Evolutionary conservation across 805 yeast genomes (phyloP).

Genomic region (Candida chauliodis): DNA sequence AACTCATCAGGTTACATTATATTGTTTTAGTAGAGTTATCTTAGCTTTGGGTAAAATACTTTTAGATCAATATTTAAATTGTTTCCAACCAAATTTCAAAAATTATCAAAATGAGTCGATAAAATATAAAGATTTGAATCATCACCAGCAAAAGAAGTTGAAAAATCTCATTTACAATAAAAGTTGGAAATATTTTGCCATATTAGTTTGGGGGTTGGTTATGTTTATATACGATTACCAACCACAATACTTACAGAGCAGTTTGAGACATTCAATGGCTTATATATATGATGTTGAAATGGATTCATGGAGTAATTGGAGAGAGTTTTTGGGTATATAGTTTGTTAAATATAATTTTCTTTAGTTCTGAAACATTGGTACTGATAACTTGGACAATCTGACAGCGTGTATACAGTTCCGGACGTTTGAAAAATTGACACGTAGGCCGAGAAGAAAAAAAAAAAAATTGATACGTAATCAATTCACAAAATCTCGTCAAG

Average conservation of each 20-base stretch:
- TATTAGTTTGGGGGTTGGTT: constrained; percentile 67
- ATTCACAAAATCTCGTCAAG: not conserved
- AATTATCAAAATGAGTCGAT: constrained; percentile 11
- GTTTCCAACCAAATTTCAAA: constrained; percentile 32
- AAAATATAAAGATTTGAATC: constrained; percentile 22
- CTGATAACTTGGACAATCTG: too few species aligned
- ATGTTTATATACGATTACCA: constrained; percentile 67
- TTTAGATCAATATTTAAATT: constrained; percentile 35
- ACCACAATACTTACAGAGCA: constrained; percentile 58
- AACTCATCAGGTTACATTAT: constrained; percentile 71
- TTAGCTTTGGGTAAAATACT: constrained; percentile 57
- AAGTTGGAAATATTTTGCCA: constrained; percentile 60
- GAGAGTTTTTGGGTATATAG: constrained; percentile 37
- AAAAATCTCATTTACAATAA: constrained; percentile 26
- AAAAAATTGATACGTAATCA: too few species aligned
- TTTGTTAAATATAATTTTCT: too few species aligned
- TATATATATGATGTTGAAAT: constrained; percentile 63
- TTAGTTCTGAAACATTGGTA: too few species aligned
- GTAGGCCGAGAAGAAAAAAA: too few species aligned
- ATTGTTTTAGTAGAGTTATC: constrained; percentile 65
- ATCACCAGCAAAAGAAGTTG: constrained; percentile 31
- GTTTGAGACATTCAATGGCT: constrained; percentile 65
- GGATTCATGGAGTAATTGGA: constrained; percentile 47
- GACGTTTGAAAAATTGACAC: too few species aligned
- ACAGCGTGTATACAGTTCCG: too few species aligned